Evolutionary conservation across 176 grass and related monocot species (phyloP).

Genomic region (Carex kokanica): DNA sequence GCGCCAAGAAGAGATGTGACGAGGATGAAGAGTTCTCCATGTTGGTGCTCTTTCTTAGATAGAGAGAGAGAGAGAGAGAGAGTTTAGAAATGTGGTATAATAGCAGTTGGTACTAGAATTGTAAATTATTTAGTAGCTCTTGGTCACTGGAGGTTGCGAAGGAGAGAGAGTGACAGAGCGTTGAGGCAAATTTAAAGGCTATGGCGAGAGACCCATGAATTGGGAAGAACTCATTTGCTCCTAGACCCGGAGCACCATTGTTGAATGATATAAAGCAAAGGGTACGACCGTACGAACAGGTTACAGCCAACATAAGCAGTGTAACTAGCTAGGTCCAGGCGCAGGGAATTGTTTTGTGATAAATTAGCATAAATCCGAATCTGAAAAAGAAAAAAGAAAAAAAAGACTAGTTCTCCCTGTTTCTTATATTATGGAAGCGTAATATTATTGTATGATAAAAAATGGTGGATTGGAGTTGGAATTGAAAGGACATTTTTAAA

Average conservation of each 20-base stretch:
- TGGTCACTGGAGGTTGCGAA: not conserved
- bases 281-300: not conserved
- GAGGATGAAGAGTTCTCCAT: conserved; percentile 17
- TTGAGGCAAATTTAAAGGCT: conserved; percentile 14
- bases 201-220: not conserved
- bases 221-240: not conserved
- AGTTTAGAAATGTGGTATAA: not conserved
- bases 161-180: not conserved
- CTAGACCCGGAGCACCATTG: not conserved
- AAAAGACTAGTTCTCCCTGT: not conserved
- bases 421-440: no score
- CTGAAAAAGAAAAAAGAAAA: not conserved
- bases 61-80: not conserved
- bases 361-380: not conserved
- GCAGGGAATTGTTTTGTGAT: not conserved
- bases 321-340: not conserved
- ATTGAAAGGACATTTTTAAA: no score
- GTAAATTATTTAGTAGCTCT: not conserved
- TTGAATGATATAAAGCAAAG: not conserved
- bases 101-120: not conserved
- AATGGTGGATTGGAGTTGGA: no score
- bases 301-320: no score
- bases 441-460: no score
- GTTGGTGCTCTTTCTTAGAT: not conserved
- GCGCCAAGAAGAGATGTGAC: not conserved